Evolutionary conservation across 108 stramenopile species (phyloP).

Genomic region (Aurantiochytrium sp.): DNA sequence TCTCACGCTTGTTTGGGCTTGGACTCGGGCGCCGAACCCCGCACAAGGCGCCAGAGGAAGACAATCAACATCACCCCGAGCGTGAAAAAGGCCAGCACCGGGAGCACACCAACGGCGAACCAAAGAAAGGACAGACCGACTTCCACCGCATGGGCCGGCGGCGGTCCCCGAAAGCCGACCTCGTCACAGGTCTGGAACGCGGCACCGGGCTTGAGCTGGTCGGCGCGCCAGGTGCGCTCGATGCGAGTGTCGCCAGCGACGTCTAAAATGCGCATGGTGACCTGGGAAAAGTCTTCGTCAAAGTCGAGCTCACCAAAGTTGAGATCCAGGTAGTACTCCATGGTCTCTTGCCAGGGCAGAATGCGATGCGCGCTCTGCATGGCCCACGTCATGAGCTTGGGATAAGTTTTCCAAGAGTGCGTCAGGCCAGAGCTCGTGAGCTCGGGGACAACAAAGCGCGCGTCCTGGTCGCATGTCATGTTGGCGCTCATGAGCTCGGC

Average conservation of each 20-base stretch:
- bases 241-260: background rate
- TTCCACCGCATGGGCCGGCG: background rate
- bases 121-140: background rate
- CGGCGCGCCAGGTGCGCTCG: background rate
- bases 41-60: no score
- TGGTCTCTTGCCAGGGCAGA: slow-evolving; percentile 49
- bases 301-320: slow-evolving; percentile 77
- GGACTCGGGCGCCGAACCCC: no score
- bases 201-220: background rate
- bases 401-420: slow-evolving; percentile 67
- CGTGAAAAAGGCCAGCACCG: background rate
- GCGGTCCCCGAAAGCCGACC: background rate
- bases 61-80: no score
- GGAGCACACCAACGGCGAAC: background rate
- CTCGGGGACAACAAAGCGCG: slow-evolving; percentile 53
- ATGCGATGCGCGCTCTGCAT: slow-evolving; percentile 41
- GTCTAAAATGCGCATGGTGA: slow-evolving; percentile 48
- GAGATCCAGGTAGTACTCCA: slow-evolving; percentile 62
- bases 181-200: background rate
- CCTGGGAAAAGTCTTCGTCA: slow-evolving; percentile 47
- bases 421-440: slow-evolving; percentile 72
- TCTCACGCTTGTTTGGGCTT: no score
- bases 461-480: slow-evolving; percentile 39
- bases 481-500: slow-evolving; percentile 67
- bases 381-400: slow-evolving; percentile 24